Conservation (phyloP, 768 basidiomycete genomes). For the Boletus edulis region DNA sequence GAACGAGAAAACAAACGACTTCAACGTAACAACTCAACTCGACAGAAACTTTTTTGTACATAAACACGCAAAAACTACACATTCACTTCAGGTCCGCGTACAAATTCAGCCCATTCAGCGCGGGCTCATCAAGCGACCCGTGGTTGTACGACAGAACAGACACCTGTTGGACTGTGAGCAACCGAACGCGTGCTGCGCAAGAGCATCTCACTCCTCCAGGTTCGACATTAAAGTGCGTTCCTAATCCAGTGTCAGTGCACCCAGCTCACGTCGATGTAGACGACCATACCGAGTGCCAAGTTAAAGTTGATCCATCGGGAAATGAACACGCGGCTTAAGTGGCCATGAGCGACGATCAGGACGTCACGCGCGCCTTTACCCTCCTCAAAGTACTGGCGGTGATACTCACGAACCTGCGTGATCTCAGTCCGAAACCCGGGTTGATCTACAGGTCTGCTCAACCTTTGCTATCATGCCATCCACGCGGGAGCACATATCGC, state of each 20-base stretch:
- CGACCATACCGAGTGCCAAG: constrained; percentile 48
- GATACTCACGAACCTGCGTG: constrained; percentile 66
- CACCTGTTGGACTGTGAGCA: constrained; percentile 44
- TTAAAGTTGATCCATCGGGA: constrained; percentile 80
- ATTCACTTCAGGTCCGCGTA: constrained; percentile 42
- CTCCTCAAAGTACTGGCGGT: constrained; percentile 66
- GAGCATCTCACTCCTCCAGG: constrained; percentile 64
- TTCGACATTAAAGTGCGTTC: constrained; percentile 81
- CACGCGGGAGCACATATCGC: constrained; percentile 77
- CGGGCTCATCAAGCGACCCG: constrained; percentile 71
- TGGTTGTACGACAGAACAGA: constrained; percentile 86
- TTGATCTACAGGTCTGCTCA: constrained; percentile 13
- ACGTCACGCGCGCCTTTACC: constrained; percentile 71
- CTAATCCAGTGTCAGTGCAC: constrained; percentile 33
- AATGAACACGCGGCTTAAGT: constrained; percentile 73
- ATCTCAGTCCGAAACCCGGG: constrained; percentile 4
- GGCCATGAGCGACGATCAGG: constrained; percentile 88
- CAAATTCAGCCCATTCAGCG: constrained; percentile 71
- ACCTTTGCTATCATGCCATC: constrained; percentile 76
- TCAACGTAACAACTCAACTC: constrained; percentile 11
- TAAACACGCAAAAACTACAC: constrained; percentile 16
- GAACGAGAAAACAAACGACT: constrained; percentile 9
- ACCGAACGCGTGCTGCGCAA: neutral
- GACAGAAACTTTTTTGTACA: constrained; percentile 10
- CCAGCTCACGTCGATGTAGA: neutral